Percentiles rank a stretch among this genome's conserved stretches.
These are phyloP conservation scores for Leersia perrieri DNA, from an alignment of 176 grass and related monocot species.

Conservation along the genomic window DNA sequence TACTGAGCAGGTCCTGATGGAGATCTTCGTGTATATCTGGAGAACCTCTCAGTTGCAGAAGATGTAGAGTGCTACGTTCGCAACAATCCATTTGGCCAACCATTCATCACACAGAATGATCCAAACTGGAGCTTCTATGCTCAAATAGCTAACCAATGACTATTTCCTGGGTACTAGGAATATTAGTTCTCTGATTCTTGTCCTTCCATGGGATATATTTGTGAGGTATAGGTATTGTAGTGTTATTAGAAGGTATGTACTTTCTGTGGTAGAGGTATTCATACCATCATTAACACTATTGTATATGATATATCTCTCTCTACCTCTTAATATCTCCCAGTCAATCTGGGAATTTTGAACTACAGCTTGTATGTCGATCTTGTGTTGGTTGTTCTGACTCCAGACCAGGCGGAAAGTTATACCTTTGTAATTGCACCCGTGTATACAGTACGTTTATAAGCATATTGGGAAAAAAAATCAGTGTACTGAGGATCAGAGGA, in stretches of 20 bases:
- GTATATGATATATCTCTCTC: too few relatives aligned
- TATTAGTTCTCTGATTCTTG: not conserved
- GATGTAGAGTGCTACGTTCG: conserved; percentile 63
- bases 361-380: not conserved
- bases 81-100: conserved; percentile 81
- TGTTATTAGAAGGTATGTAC: not conserved
- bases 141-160: conserved; percentile 48
- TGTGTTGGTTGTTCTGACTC: not conserved
- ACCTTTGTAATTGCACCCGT: not conserved
- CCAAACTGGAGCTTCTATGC: conserved; percentile 83
- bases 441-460: not conserved
- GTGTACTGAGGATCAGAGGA: not conserved
- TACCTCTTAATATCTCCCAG: not conserved
- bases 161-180: not conserved
- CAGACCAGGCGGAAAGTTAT: not conserved
- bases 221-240: not conserved
- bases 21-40: conserved; percentile 82
- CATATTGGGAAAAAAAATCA: not conserved
- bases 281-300: not conserved
- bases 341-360: not conserved
- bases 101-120: conserved; percentile 65
- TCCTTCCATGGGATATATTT: not conserved
- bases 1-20: conserved; percentile 64
- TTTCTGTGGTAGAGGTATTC: not conserved
- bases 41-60: conserved; percentile 54